phyloP scores from a whole-genome alignment of 371 early-diverging fungal genomes.

The Apophysomyces variabilis region DNA sequence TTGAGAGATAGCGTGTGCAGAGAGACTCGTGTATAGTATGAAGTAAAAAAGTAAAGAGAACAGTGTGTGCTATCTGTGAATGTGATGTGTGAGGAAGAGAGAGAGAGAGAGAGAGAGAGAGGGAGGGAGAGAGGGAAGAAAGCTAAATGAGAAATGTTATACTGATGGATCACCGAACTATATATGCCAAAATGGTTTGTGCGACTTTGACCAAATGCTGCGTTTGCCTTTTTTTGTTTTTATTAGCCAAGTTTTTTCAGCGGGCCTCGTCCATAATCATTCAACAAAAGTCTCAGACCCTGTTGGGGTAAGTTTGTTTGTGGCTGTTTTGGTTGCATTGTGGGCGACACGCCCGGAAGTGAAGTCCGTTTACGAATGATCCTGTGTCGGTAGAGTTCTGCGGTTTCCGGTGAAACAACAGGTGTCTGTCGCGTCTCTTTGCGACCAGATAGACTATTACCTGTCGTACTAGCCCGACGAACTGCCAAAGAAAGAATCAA shows the following conservation, averaged over 20 bases:
- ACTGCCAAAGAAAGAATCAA: constrained; percentile 6
- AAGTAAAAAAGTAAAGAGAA: no score
- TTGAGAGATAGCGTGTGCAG: background rate
- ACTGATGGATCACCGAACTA: background rate
- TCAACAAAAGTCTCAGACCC: constrained; percentile 38
- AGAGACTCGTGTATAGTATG: background rate
- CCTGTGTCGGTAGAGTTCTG: constrained; percentile 43
- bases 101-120: background rate
- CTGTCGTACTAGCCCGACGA: constrained; percentile 24
- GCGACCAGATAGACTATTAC: background rate
- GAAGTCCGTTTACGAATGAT: constrained; percentile 47
- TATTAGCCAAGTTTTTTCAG: constrained; percentile 3
- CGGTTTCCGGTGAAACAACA: constrained; percentile 20
- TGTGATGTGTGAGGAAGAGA: background rate
- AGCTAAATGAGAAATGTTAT: background rate
- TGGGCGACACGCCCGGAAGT: constrained; percentile 27
- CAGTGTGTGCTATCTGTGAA: background rate
- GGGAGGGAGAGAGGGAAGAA: background rate
- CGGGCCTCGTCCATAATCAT: constrained; percentile 20
- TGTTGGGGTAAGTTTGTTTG: constrained; percentile 35
- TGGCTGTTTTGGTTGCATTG: constrained; percentile 15
- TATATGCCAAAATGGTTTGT: background rate
- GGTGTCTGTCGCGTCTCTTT: constrained; percentile 13
- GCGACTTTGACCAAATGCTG: constrained; percentile 6
- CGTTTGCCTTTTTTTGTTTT: background rate